Base-by-base conservation (phyloP, 257 asterid species). In the Cruciata laevipes region DNA sequence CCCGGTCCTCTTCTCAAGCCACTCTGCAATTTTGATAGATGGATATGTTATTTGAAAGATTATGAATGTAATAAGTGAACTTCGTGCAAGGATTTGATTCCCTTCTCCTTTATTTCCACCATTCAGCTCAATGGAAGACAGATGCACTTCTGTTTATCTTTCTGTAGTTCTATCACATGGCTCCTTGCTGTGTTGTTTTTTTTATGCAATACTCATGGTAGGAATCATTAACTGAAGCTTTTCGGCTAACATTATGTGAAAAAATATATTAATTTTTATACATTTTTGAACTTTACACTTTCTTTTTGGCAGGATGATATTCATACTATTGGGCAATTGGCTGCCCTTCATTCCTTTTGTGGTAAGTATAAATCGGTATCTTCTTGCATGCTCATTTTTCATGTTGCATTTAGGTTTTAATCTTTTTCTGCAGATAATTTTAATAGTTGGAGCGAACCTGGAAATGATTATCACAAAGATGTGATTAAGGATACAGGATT, bases 311-410 rank as follows among this genome's bases (percentile, higher is more conserved):
- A 92, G 98, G 98, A 69, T 86, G 85, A 88, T 81, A 83, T 71
- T 89, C 98, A 47, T 89, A 89, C 76, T 72, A 79, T 7, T n/a
- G n/a, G n/a, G n/a, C n/a, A n/a, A n/a, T n/a, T 92, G 98, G 98
- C 85, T 89, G 20, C 98, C 98, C n/a, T 79, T 87, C 70, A 75
- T 86, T 68, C 98, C 98, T 0, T 76, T 92, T 11, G 58, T 85
- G 35, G 96, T 92, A 80, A 83, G 93, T 77, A 31, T 42, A 13
- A 13, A 42, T 42, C 51, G 17, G 12, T 42, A 10, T 42, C 51
- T 42, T 42, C 51, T 25, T 2, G 51, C n/a, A 12, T 25, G 37
- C 11, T 7, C 52, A 10, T n/a, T n/a, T 16, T 20, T 65, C 10
- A 40, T 12, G 47, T 40, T 14, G 11, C 10, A 40, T 40, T 35